Percentiles rank a stretch among this genome's conserved stretches.
phyloP scores from a whole-genome alignment of 106 monocot genomes.

The Allium fistulosum region DNA sequence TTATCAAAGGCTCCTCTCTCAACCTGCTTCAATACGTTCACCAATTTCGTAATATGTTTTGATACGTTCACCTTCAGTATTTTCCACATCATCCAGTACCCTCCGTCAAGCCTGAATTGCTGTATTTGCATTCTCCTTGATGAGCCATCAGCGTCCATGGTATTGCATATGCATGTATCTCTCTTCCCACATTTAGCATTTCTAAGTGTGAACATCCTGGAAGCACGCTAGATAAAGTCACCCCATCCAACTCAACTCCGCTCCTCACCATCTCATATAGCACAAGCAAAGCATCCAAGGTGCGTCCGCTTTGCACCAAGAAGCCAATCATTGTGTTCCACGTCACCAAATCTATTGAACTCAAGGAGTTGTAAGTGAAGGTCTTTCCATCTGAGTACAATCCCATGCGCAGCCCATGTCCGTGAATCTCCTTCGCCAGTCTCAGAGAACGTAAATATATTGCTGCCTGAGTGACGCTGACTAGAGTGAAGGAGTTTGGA shows the following conservation, averaged over 20 bases:
- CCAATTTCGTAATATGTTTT: too few relatives aligned
- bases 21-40: too few relatives aligned
- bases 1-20: too few relatives aligned
- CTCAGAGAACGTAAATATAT: slow-evolving; percentile 44
- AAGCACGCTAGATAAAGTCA: slow-evolving; percentile 62
- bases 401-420: slow-evolving; percentile 47
- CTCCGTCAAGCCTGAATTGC: too few relatives aligned
- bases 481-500: slow-evolving; percentile 75
- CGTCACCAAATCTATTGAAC: slow-evolving; percentile 53
- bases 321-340: slow-evolving; percentile 86
- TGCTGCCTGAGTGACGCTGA: slow-evolving; percentile 47
- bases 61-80: too few relatives aligned
- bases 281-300: slow-evolving; percentile 25
- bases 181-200: slow-evolving; percentile 43
- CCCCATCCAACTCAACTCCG: slow-evolving; percentile 54
- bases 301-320: slow-evolving; percentile 43
- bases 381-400: slow-evolving; percentile 41
- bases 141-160: too few relatives aligned
- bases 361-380: slow-evolving; percentile 56
- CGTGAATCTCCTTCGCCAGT: slow-evolving; percentile 57
- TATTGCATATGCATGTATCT: slow-evolving; percentile 57
- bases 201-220: slow-evolving; percentile 64
- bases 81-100: too few relatives aligned
- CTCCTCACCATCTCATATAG: slow-evolving; percentile 29
- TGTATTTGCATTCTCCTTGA: too few relatives aligned